A percentile compares a stretch with the other conserved stretches of the same genome.
Conservation (phyloP, 495 filamentous ascomycete species). For the Cetradonia linearis region DNA sequence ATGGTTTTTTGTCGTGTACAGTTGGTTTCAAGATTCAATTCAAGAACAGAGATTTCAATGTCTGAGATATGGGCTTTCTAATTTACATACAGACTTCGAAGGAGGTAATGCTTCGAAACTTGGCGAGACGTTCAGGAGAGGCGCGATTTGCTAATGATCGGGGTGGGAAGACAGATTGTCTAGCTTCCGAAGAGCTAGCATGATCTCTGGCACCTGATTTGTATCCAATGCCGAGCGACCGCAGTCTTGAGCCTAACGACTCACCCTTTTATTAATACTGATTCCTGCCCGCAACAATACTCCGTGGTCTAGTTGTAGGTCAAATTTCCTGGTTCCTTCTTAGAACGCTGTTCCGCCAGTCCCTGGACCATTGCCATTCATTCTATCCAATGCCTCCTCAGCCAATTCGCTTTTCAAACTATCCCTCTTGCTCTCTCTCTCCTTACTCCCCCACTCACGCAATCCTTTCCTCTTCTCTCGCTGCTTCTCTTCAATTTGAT, state of each 20-base stretch:
- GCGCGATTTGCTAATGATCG: neutral
- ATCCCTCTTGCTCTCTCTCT: constrained; percentile 49
- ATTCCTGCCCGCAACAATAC: neutral
- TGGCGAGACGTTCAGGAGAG: neutral
- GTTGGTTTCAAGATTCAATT: neutral
- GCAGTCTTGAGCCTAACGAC: neutral
- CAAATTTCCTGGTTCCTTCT: neutral
- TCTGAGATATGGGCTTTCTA: neutral
- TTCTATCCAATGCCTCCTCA: constrained; percentile 48
- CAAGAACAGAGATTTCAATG: neutral
- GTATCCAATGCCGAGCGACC: neutral
- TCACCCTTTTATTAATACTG: neutral
- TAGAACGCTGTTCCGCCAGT: constrained; percentile 36
- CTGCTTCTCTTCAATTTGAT: constrained; percentile 47
- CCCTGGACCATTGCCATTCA: constrained; percentile 45
- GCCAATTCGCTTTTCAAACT: constrained; percentile 52
- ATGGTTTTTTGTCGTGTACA: neutral
- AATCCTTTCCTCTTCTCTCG: constrained; percentile 39
- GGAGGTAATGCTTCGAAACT: neutral
- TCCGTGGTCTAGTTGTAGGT: neutral
- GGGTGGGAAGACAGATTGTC: neutral
- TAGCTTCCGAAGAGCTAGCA: neutral
- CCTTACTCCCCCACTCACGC: constrained; percentile 50
- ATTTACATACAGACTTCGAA: neutral
- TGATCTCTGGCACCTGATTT: neutral